A percentile compares a stretch with the other conserved stretches of the same genome.
phyloP scores from a whole-genome alignment of 805 yeast genomes.

The Vanderwaltozyma verrucispora region DNA sequence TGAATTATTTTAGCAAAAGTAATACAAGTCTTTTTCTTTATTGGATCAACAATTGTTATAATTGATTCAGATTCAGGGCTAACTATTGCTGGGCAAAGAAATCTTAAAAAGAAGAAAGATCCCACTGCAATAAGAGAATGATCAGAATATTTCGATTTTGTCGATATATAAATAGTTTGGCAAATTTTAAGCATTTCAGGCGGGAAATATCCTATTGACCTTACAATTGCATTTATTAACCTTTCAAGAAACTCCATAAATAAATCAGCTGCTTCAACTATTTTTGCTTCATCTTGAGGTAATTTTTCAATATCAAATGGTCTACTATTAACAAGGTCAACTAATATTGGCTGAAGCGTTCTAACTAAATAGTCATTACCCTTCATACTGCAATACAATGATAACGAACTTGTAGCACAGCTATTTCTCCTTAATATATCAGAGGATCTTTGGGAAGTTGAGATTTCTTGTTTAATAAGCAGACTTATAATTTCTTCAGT shows the following conservation, averaged over 20 bases:
- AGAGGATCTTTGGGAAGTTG: slow-evolving; percentile 44
- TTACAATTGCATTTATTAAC: slow-evolving; percentile 46
- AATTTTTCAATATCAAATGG: slow-evolving; percentile 55
- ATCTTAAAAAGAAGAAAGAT: slow-evolving; percentile 69
- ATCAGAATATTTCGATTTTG: slow-evolving; percentile 48
- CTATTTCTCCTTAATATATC: slow-evolving; percentile 72
- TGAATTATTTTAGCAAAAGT: slow-evolving; percentile 75
- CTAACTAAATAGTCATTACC: slow-evolving; percentile 46
- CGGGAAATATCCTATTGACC: slow-evolving; percentile 51
- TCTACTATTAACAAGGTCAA: slow-evolving; percentile 39
- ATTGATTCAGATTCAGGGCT: slow-evolving; percentile 54
- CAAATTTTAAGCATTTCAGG: slow-evolving; percentile 60
- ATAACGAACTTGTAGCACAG: slow-evolving; percentile 62
- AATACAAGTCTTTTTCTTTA: slow-evolving; percentile 52
- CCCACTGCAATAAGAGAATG: slow-evolving; percentile 65
- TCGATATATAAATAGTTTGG: slow-evolving; percentile 45
- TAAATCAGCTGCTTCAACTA: slow-evolving; percentile 30
- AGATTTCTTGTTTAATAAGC: slow-evolving; percentile 50
- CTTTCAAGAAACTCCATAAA: slow-evolving; percentile 46
- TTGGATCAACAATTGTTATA: slow-evolving; percentile 28
- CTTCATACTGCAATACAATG: slow-evolving; percentile 53
- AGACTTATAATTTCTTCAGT: slow-evolving; percentile 38
- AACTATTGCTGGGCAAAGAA: slow-evolving; percentile 81
- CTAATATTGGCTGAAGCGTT: slow-evolving; percentile 45
- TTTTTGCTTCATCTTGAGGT: slow-evolving; percentile 28